Conservation (phyloP, 345 rosid genomes). For the Pelargonium nanum region DNA sequence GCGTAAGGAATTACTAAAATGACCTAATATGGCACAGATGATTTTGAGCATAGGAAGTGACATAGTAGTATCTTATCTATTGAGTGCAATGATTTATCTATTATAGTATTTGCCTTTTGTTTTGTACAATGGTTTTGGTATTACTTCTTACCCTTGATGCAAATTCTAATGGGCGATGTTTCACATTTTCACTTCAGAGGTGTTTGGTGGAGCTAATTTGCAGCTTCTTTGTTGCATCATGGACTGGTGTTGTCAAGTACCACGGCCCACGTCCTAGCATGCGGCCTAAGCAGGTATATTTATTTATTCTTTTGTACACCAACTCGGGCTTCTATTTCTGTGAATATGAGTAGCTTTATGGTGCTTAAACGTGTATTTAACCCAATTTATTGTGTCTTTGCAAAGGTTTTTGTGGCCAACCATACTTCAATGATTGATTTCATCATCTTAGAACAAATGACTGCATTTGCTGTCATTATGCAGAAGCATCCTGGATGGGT, state of each 20-base stretch:
- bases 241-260: slow-evolving; percentile 97
- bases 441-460: slow-evolving; percentile 90
- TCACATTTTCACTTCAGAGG: slow-evolving; percentile 39
- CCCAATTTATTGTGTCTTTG: slow-evolving; percentile 11
- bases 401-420: slow-evolving; percentile 93
- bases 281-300: slow-evolving; percentile 79
- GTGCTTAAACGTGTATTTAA: neutral
- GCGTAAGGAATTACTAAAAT: too few species aligned
- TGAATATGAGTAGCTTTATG: neutral
- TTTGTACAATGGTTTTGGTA: neutral
- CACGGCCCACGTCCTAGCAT: slow-evolving; percentile 96
- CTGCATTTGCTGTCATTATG: slow-evolving; percentile 97
- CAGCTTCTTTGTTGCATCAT: slow-evolving; percentile 97
- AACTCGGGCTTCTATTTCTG: neutral
- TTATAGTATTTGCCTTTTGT: neutral
- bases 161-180: neutral
- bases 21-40: too few species aligned
- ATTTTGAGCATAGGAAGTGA: too few species aligned
- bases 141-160: too few species aligned
- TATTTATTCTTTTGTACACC: slow-evolving; percentile 7
- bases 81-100: too few species aligned
- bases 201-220: slow-evolving; percentile 90
- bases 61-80: too few species aligned
- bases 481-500: slow-evolving; percentile 99
- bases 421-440: slow-evolving; percentile 99